Percentiles rank a stretch among this genome's conserved stretches.
These are phyloP conservation scores for Chlamydomonas sp. DNA, from an alignment of 139 green algal genomes.

Conservation along the genomic window DNA sequence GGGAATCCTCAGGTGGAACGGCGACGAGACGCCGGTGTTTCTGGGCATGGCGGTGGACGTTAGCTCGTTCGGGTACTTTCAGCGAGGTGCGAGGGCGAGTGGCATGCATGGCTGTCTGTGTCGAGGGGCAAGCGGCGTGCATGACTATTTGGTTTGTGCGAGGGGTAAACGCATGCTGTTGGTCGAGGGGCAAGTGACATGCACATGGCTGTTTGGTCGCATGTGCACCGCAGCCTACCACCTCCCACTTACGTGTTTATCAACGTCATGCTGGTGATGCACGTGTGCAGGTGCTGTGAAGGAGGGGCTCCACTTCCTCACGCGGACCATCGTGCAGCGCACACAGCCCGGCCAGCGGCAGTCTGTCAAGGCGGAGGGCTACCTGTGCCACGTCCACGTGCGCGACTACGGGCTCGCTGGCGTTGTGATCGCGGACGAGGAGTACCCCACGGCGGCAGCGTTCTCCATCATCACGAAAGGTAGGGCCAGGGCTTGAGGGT, in stretches of 20 bases:
- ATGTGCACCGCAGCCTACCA: not conserved
- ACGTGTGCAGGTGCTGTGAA: conserved; percentile 50
- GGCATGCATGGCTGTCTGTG: too few relatives aligned
- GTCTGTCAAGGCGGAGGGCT: conserved; percentile 83
- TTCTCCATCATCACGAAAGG: conserved; percentile 93
- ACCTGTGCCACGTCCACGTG: conserved; percentile 89
- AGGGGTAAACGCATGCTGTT: too few relatives aligned
- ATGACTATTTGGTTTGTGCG: too few relatives aligned
- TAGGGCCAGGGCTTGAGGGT: too few relatives aligned
- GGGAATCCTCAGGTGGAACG: conserved; percentile 62
- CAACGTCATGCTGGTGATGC: conserved; percentile 2
- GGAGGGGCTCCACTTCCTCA: conserved; percentile 91
- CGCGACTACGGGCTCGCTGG: conserved; percentile 72
- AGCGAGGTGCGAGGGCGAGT: conserved; percentile 46
- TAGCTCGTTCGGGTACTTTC: conserved; percentile 91
- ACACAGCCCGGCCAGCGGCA: conserved; percentile 76
- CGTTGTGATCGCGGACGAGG: conserved; percentile 80
- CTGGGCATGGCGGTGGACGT: conserved; percentile 80
- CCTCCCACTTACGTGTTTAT: not conserved
- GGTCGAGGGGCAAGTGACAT: too few relatives aligned
- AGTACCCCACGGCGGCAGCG: conserved; percentile 86
- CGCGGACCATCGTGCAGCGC: conserved; percentile 83
- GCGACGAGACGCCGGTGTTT: conserved; percentile 57
- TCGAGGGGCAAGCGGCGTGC: too few relatives aligned
- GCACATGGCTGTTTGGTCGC: not conserved